Percentiles rank a stretch among this genome's conserved stretches.
phyloP scores from a whole-genome alignment of 257 asterid genomes.

The Handroanthus guayacan region DNA sequence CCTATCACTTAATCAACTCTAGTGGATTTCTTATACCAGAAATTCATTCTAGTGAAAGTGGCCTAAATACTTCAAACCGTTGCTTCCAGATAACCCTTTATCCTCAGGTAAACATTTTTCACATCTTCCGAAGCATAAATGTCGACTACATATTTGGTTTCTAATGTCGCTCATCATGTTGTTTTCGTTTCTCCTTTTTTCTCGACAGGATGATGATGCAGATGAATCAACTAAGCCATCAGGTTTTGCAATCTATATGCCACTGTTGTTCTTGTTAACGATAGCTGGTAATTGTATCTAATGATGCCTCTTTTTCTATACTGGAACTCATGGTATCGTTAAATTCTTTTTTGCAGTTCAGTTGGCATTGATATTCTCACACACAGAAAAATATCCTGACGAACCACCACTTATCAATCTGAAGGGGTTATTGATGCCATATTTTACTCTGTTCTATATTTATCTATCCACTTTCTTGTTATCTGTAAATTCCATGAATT shows the following conservation, averaged over 20 bases:
- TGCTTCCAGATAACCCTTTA: conserved; percentile 85
- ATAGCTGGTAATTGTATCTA: conserved; percentile 30
- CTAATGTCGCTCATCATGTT: conserved; percentile 21
- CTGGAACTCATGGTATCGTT: conserved; percentile 34
- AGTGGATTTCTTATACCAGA: conserved; percentile 68
- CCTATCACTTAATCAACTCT: conserved; percentile 40
- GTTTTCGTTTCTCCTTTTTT: conserved; percentile 20
- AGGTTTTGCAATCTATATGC: conserved; percentile 55
- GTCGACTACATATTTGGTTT: conserved; percentile 16
- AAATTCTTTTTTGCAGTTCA: conserved; percentile 57
- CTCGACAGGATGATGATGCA: conserved; percentile 72
- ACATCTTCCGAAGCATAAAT: conserved; percentile 28
- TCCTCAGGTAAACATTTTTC: conserved; percentile 74
- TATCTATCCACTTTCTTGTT: background rate
- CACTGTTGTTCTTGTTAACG: conserved; percentile 28
- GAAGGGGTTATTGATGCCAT: conserved; percentile 55
- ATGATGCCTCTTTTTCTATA: conserved; percentile 16
- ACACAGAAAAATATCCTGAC: conserved; percentile 91
- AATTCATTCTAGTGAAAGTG: conserved; percentile 91
- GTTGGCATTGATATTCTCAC: conserved; percentile 83
- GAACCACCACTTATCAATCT: conserved; percentile 87
- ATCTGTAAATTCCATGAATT: background rate
- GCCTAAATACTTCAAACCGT: conserved; percentile 75
- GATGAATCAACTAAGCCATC: conserved; percentile 63
- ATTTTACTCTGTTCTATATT: conserved; percentile 10